Evolutionary conservation across 352 stramenopile genomes (phyloP), one percentile per base, ranked within the genome.

Genomic region (Globisporangium lucens): DNA sequence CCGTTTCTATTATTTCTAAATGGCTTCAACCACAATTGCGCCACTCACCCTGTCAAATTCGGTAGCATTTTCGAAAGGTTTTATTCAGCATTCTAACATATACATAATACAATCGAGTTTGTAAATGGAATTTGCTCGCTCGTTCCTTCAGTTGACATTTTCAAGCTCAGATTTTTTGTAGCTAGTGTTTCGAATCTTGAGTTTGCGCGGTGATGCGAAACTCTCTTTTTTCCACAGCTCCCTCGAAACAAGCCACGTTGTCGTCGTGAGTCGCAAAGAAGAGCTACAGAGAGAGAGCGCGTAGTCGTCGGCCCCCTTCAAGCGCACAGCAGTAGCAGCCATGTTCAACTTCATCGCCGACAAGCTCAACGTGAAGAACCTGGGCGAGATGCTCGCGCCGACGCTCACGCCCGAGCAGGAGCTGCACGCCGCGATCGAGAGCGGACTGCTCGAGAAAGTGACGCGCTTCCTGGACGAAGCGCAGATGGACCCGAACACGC

Each of bases 331-430:
- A 33, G 13, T 8, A 9, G 41, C 46, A 61, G 63, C 62, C 43
- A 97, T 97, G 89, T 97, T 97, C 66, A 89, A 83, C 66, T 97
- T 84, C 77, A 84, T 97, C 61, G 88, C 87, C 35, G 89, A 97
- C 67, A 93, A 93, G 73, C 83, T 95, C 69, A 97, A 97, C 52
- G 85, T 96, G 57, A 95, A 94, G 76, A 93, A 91, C 67, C 65
- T 97, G 74, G 89, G 87, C 63, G 85, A 95, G 80, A 82, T 95
- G 64, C 72, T 97, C 69, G 89, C 89, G 69, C 89, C 89, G 3
- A 92, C 89, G 61, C 80, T 92, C 65, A 94, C 85, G 63, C 87
- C 85, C n/a, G 87, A 95, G 73, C 87, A 96, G 73, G 84, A 95
- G 67, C 76, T 96, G 43, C 87, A 95, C 63, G 71, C 78, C 22